Evolutionary conservation across 768 basidiomycete species (phyloP), one percentile per base, ranked within the genome.

Genomic region (Sistotremastrum suecicum): DNA sequence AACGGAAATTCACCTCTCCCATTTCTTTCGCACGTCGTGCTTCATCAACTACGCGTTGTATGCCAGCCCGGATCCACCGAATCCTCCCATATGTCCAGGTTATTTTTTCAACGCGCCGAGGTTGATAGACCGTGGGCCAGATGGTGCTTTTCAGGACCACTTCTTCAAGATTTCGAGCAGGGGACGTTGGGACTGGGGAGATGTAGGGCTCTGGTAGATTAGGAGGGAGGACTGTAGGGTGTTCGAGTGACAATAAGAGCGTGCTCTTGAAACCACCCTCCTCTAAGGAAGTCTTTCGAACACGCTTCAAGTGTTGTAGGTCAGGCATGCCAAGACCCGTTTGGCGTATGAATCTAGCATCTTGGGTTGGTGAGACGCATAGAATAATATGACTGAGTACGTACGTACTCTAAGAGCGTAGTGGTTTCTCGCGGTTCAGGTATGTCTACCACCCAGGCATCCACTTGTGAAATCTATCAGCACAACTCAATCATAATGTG

Each of bases 121-220:
- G 84, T 3, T 78, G 68, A 53, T 76, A 88, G 9, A 78, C 63
- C 7, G 84, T 85, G 5, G 94, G 94, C 94, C 94, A 98, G n/a
- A 86, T 62, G 1, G 71, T 59, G 36, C 73, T 71, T 62, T 92
- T 91, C 34, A 76, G 58, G 38, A 61, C 58, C 20, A 88, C 66
- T 5, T 89, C 83, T 9, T 68, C 66, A 0, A 65, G 65, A 0
- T 86, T 88, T 3, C 81, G 64, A 0, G 89, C 88, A 7, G 78
- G 69, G 9, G 71, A 67, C 32, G 65, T 60, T 1, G 92, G 90
- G 1, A 91, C 84, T 1, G 63, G 53, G 7, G 76, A 52, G 9
- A 64, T 59, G 58, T 80, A 82, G 1, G 83, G 82, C 33, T 57
- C 48, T 0, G 83, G 83, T 9, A 80, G 66, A 3, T 51, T 20